Evolutionary conservation across 1,284 basidiomycete species (phyloP).

Genomic region (Malassezia nana): DNA sequence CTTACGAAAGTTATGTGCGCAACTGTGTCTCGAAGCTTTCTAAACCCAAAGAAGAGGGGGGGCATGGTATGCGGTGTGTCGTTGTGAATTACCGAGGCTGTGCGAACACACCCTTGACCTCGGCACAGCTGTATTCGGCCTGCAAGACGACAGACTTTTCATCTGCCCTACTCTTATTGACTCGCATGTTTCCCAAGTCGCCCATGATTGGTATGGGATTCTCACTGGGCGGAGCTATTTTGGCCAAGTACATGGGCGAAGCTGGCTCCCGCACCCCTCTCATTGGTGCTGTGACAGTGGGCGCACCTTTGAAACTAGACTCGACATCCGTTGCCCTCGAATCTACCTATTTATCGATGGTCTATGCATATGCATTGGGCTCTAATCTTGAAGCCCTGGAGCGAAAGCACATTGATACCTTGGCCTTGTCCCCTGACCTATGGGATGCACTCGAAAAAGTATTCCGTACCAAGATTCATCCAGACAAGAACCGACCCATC

Average conservation of each 20-base stretch:
- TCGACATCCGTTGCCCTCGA: constrained; percentile 54
- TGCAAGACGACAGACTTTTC: constrained; percentile 72
- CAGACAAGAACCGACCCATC: constrained; percentile 14
- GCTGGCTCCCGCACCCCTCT: constrained; percentile 70
- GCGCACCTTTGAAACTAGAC: constrained; percentile 66
- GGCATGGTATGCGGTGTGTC: constrained; percentile 56
- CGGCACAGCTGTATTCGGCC: constrained; percentile 69
- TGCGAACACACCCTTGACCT: constrained; percentile 68
- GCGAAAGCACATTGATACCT: constrained; percentile 26
- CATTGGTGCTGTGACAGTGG: constrained; percentile 60
- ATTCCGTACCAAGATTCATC: constrained; percentile 21
- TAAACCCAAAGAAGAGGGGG: constrained; percentile 27
- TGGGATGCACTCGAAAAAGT: constrained; percentile 25
- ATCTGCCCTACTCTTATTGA: constrained; percentile 67
- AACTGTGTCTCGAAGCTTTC: constrained; percentile 35
- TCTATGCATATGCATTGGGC: constrained; percentile 77
- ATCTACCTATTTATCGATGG: constrained; percentile 54
- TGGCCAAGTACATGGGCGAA: constrained; percentile 83
- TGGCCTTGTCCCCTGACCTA: constrained; percentile 31
- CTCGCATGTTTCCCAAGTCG: constrained; percentile 64
- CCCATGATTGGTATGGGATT: constrained; percentile 80
- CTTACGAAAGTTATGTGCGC: constrained; percentile 42
- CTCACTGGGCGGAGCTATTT: constrained; percentile 82
- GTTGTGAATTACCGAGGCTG: constrained; percentile 65
- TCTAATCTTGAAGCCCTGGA: constrained; percentile 57